Evolutionary conservation across 305 asterid genomes (phyloP), one percentile per base, ranked within the genome.

Genomic region (Rubia occidens): DNA sequence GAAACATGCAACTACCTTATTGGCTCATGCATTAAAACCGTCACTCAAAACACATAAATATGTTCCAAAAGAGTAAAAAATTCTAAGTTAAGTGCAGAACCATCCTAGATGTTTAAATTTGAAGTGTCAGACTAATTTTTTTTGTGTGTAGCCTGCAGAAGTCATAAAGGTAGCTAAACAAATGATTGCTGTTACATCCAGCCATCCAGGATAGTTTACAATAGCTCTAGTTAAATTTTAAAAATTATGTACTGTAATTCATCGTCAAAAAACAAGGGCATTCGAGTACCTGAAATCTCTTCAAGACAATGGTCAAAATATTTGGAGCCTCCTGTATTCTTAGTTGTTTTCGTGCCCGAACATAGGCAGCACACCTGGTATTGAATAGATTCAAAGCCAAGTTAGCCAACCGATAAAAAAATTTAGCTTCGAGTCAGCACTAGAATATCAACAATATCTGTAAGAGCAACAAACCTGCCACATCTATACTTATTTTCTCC

Each of bases 401-500:
- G 20, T 39, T 60, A 67, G 7, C 56, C 21, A 68, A 2, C 21
- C 15, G n/a, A 51, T 49, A 24, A 56, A 35, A 37, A 42, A 17
- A 2, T 32, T 54, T 20, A 49, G 20, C 45, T 53, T 59, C 9
- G 14, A 54, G 32, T 56, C 10, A 21, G 26, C 13, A 47, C 59
- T 26, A 69, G 59, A 69, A 54, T 42, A 43, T 40, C 43, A 58
- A 15, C 43, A 10, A 70, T 15, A 51, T 51, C 21, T 13, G 20
- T 51, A 17, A 20, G 10, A 59, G 66, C 66, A 65, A 72, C 78
- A 53, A 11, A 88, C 96, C 96, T 88, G 81, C 88, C 76, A 68
- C 97, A 90, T 80, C 86, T 78, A 75, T 90, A 90, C 92, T 84
- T 88, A 75, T 90, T 88, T 73, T 90, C 97, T 43, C 97, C 96